Evolutionary conservation across 2,329 filamentous ascomycete species (phyloP), one percentile per base, ranked within the genome.

Genomic region (Raffaelea albimanens): DNA sequence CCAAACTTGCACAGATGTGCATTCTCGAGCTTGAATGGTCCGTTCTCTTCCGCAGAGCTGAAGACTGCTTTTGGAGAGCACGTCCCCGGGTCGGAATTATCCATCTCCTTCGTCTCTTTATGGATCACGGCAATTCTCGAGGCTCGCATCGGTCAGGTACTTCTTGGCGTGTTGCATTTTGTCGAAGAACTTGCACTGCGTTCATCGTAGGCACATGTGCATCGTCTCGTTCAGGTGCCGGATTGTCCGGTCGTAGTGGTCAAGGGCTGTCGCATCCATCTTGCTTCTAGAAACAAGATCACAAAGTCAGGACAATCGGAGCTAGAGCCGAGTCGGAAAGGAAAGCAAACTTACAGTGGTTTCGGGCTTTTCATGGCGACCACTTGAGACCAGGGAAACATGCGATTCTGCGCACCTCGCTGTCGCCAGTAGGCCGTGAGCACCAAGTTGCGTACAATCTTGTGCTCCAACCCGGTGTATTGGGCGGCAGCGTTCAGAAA

Each of bases 201-300:
- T 33, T 67, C 61, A 78, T 50, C 76, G 71, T 49, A 83, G 60
- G 58, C 82, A 85, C 39, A 87, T 59, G 1, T 76, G 76, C 81
- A 89, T 82, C 7, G 73, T 81, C 59, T 83, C 78, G 58, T 90
- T 89, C 47, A 90, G 68, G 83, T 85, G 85, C 18, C 71, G 72
- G 43, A 90, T 61, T 8, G 82, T 87, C 66, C 76, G 76, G 46
- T 87, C 75, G 59, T 85, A 87, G 56, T 83, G 76, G 42, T 72
- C 67, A 59, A 73, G 82, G 7, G 71, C 64, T 7, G 63, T 61
- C 20, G 54, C 47, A 38, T 56, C 29, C 50, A 60, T 44, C 4
- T 47, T 36, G 20, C 39, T 20, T 3, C 50, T 52, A 14, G n/a
- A 36, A 20, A 38, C 14, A 20, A 8, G 21, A 5, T 20, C n/a